Conservation (phyloP, 2,329 filamentous ascomycete species). For the Colletotrichum lini region DNA sequence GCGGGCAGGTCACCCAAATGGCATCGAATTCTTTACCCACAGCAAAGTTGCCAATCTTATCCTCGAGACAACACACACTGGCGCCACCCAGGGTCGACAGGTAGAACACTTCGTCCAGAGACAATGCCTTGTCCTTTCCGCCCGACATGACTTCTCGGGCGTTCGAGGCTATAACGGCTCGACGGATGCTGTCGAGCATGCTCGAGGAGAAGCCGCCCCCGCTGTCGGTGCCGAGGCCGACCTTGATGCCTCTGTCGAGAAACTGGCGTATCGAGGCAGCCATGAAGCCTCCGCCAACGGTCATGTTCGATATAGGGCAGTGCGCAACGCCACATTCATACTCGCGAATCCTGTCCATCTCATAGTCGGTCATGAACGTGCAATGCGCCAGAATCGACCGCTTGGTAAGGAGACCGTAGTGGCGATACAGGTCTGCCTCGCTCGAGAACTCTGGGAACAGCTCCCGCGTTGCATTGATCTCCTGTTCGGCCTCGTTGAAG, state of each 20-base stretch:
- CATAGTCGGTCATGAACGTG: conserved; percentile 71
- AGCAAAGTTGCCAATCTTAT: conserved; percentile 69
- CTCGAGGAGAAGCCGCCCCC: conserved; percentile 74
- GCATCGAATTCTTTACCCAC: conserved; percentile 76
- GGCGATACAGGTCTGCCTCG: conserved; percentile 72
- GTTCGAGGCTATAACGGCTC: conserved; percentile 70
- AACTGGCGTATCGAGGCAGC: conserved; percentile 72
- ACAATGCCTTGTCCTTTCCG: conserved; percentile 61
- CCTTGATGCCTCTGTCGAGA: conserved; percentile 70
- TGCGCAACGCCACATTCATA: conserved; percentile 73
- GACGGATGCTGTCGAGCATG: conserved; percentile 71
- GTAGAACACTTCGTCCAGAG: conserved; percentile 69
- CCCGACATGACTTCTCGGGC: conserved; percentile 59
- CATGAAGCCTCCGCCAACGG: conserved; percentile 74
- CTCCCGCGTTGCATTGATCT: conserved; percentile 67
- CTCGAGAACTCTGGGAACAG: conserved; percentile 70
- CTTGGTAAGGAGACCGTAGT: conserved; percentile 67
- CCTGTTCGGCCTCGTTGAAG: conserved; percentile 75
- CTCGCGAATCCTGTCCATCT: conserved; percentile 62
- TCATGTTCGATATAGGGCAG: conserved; percentile 76
- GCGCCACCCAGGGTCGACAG: conserved; percentile 75
- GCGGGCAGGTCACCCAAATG: conserved; percentile 60
- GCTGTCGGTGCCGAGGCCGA: conserved; percentile 77
- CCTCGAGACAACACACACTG: conserved; percentile 67
- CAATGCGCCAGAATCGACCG: conserved; percentile 77